Percentiles rank a stretch among this genome's conserved stretches.
Evolutionary conservation across 1,284 basidiomycete genomes (phyloP).

Genomic region (Ganoderma meredithae): DNA sequence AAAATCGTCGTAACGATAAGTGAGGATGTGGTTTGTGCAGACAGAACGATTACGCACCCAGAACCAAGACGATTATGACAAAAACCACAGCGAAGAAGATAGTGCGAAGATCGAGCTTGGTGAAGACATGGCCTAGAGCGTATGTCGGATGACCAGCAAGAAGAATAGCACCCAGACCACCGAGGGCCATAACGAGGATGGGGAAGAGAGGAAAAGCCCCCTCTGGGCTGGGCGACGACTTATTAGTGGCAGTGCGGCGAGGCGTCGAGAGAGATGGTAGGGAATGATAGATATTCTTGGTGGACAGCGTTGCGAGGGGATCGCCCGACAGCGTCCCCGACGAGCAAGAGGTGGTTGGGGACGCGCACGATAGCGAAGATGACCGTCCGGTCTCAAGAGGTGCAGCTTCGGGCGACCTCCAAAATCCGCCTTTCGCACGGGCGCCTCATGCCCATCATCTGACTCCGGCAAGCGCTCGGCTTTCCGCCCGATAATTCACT

Average conservation of each 20-base stretch:
- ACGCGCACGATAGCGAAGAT: conserved; percentile 30
- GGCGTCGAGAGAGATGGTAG: conserved; percentile 42
- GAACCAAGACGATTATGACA: conserved; percentile 69
- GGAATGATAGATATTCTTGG: conserved; percentile 32
- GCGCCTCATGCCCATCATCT: conserved; percentile 29
- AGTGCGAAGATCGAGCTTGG: conserved; percentile 70
- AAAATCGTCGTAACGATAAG: conserved; percentile 14
- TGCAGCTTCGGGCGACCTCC: conserved; percentile 36
- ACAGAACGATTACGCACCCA: conserved; percentile 60
- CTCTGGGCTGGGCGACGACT: conserved; percentile 37
- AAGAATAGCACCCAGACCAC: conserved; percentile 64
- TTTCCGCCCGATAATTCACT: conserved; percentile 16
- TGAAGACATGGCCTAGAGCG: conserved; percentile 53
- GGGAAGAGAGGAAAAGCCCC: conserved; percentile 48
- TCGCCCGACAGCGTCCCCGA: conserved; percentile 45
- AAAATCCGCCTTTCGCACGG: conserved; percentile 14
- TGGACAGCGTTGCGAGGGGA: conserved; percentile 56
- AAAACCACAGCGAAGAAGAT: conserved; percentile 72
- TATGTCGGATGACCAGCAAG: conserved; percentile 60
- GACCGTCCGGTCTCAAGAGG: conserved; percentile 19
- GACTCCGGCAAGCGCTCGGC: conserved; percentile 24
- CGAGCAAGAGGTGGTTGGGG: conserved; percentile 17
- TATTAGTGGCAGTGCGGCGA: conserved; percentile 47
- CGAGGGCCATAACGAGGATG: conserved; percentile 70
- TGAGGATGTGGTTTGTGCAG: conserved; percentile 3